Evolutionary conservation across 345 rosid species (phyloP), one percentile per base, ranked within the genome.

Genomic region (Noccaea bulbosa): DNA sequence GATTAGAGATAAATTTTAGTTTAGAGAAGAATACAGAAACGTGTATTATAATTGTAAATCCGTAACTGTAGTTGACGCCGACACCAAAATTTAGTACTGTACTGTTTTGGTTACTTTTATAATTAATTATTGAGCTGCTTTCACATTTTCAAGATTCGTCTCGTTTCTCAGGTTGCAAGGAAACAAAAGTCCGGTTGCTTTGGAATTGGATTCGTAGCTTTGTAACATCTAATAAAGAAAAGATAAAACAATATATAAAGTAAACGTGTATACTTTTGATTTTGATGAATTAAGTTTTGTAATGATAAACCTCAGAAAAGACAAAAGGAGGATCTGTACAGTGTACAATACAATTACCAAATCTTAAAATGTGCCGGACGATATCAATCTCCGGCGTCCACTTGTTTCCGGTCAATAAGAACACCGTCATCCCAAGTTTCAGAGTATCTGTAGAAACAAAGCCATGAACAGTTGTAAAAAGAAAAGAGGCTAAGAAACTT

Each of bases 401-500:
- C 22, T 77, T 76, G 87, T 81, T 86, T 74, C 41, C 85, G 74
- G 79, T 73, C 77, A 22, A 78, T 33, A 47, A 86, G 89, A 80
- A 87, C 68, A 54, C 98, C 98, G 22, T 80, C 83, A 6, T 92
- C 81, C 98, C 98, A 92, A 32, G 76, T 84, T 84, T 89, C 98
- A 16, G 85, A 39, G 67, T 67, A 86, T 82, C 97, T 88, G 80
- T 32, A 57, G 17, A 50, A 22, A 62, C 35, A 16, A 27, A 17
- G 2, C 7, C 58, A 49, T 30, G 7, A 54, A 24, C 16, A 20
- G 48, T 27, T 38, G 5, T 50, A 65, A 55, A 27, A 27, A 27
- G 9, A 22, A 5, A 49, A 17, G 41, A n/a, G 3, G 14, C 24
- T 44, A 9, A 55, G 17, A 27, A 30, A 30, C 37, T 20, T 37